Evolutionary conservation across 768 basidiomycete genomes (phyloP), one percentile per base, ranked within the genome.

Genomic region (Amanita brunnescens): DNA sequence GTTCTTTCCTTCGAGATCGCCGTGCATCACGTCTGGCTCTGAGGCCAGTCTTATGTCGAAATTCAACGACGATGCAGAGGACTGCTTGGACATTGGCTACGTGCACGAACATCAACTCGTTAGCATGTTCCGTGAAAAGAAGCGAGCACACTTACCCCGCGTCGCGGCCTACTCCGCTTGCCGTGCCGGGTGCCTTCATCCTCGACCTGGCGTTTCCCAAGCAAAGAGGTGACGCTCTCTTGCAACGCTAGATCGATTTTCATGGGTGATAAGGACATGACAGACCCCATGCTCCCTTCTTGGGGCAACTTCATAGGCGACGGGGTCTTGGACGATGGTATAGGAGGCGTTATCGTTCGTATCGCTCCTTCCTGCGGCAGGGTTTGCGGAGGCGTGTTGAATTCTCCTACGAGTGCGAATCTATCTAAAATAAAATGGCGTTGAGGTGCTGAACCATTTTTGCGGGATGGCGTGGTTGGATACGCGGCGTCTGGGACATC

Each of bases 201-300:
- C 2, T 72, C 71, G 9, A 73, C 74, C 8, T 72, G 70, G 7
- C 86, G 74, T 62, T 91, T 90, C 7, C 86, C 87, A 13, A 90
- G 68, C 50, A 88, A 63, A 18, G 78, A 76, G 5, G 80, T 78
- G 44, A 89, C 78, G 54, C 79, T 84, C 56, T 87, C 82, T 55
- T 85, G 78, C 18, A 88, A 67, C 14, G 77, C 83, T 57, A 70
- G 76, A 44, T 75, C 71, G 43, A 69, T 67, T 42, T 73, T 70
- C 26, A 79, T 70, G 21, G 42, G 43, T 47, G 73, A 73, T 21
- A 71, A 65, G 37, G 70, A 75, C 0, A 75, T 74, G 10, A 65
- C 53, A 10, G 68, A 69, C 23, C 58, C 52, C 38, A 61, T 49
- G 49, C 57, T 60, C 41, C 54, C 58, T n/a, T 51, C 47, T 3